Percentiles rank a stretch among this genome's conserved stretches.
These are phyloP conservation scores for Gastrodia elata DNA, from an alignment of 106 monocot genomes.

Conservation along the genomic window DNA sequence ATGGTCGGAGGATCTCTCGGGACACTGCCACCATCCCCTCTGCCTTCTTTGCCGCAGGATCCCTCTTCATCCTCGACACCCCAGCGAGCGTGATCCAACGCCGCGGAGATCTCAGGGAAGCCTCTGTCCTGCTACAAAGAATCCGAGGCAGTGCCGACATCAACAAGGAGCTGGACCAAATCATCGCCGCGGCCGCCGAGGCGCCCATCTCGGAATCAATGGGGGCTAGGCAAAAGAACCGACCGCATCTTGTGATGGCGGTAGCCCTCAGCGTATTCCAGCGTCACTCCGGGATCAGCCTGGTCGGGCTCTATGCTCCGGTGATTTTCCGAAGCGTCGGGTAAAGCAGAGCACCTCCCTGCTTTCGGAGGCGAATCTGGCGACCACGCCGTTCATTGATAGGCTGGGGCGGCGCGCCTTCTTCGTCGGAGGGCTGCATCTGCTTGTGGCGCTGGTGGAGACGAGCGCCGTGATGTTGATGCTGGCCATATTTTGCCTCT, in stretches of 20 bases:
- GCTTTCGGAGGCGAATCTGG: constrained; percentile 15
- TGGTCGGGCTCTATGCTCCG: constrained; percentile 52
- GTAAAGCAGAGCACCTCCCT: constrained; percentile 7
- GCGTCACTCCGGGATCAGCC: constrained; percentile 52
- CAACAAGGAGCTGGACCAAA: constrained; percentile 5
- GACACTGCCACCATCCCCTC: constrained; percentile 29
- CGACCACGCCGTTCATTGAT: constrained; percentile 21
- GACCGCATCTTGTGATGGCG: constrained; percentile 49
- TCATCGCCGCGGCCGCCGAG: not conserved
- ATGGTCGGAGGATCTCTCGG: constrained; percentile 42
- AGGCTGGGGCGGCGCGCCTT: constrained; percentile 12
- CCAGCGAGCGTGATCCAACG: constrained; percentile 35
- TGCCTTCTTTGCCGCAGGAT: constrained; percentile 15
- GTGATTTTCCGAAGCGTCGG: constrained; percentile 14
- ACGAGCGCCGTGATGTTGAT: not conserved
- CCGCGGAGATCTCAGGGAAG: constrained; percentile 1
- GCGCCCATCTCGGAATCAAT: not conserved
- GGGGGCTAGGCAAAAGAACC: constrained; percentile 9
- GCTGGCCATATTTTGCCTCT: constrained; percentile 34
- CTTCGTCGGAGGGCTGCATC: not conserved
- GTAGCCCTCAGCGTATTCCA: constrained; percentile 25
- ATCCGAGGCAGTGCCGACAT: constrained; percentile 13
- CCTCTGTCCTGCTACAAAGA: not conserved
- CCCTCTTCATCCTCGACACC: constrained; percentile 37
- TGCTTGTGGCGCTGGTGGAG: not conserved